Evolutionary conservation across 805 yeast species (phyloP), one percentile per base, ranked within the genome.

Genomic region (Debaryomyces tyrocola): DNA sequence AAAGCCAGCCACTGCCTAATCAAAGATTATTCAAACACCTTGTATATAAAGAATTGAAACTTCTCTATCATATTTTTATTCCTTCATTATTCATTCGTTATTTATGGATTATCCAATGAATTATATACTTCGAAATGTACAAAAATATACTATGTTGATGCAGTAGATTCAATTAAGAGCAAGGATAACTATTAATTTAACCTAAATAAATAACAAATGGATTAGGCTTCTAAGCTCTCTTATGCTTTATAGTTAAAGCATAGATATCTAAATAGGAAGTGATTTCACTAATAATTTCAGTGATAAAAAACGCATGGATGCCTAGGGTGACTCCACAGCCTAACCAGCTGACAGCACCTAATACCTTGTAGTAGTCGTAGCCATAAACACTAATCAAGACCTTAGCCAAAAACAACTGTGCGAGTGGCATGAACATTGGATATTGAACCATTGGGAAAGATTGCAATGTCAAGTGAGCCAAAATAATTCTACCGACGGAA

Each of bases 401-500:
- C 38, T 54, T 51, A 33, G 75, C 62, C 1, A 66, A 21, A 3
- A 68, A 34, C 42, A 75, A 52, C 69, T 90, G 83, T 18, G 66
- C 51, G 20, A 72, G 4, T 55, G 97, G 87, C 48, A 89, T 73
- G 33, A 80, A 74, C 73, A 83, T 80, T 37, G 96, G 87, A 27
- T 87, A 74, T 42, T 89, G 87, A 52, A 78, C 57, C 61, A 73
- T 67, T 40, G 98, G 97, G 74, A 87, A 90, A 11, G 71, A 67
- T 63, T 87, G 96, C 42, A 78, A 69, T 0, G 97, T 88, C 54
- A 92, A 79, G 64, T 91, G 98, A 2, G 89, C 91, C 46, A 85
- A 74, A 58, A 91, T 91, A 51, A 91, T 89, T 61, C 94, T 80
- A 4, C 97, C 97, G n/a, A 92, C 97, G 3, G 82, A 74, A 58